Conservation (phyloP, 768 basidiomycete genomes). For the Boletus sensibilis region DNA sequence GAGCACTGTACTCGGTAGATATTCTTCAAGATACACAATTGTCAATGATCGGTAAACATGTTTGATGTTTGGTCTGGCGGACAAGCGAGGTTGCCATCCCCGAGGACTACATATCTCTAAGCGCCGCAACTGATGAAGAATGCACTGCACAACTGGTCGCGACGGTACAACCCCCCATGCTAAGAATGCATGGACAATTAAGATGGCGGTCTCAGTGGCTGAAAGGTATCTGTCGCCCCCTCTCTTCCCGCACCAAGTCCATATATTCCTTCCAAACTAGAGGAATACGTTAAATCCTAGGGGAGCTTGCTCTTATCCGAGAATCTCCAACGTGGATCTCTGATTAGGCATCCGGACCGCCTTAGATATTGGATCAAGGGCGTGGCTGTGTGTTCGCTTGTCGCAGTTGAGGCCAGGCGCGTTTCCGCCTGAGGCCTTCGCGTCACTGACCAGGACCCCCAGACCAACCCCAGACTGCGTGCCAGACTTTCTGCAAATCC, state of each 20-base stretch:
- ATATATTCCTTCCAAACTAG: not conserved
- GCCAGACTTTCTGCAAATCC: too few relatives aligned
- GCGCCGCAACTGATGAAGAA: not conserved
- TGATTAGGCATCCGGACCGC: not conserved
- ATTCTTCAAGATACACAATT: not conserved
- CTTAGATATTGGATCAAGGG: too few relatives aligned
- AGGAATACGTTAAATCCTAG: not conserved
- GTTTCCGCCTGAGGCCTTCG: not conserved
- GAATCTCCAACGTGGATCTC: not conserved
- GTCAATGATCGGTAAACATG: not conserved
- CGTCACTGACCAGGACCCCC: too few relatives aligned
- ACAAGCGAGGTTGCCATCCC: not conserved
- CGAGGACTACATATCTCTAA: not conserved
- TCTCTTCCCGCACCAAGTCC: too few relatives aligned
- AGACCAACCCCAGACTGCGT: too few relatives aligned
- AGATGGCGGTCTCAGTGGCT: not conserved
- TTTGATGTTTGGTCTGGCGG: not conserved
- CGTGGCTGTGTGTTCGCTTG: not conserved
- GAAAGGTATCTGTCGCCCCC: not conserved
- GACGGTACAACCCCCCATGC: constrained; percentile 3
- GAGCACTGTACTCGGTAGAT: not conserved
- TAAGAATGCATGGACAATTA: not conserved
- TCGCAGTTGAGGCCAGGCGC: not conserved
- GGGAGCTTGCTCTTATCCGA: not conserved
- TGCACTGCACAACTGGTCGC: not conserved